Evolutionary conservation across 2,329 filamentous ascomycete species (phyloP), one percentile per base, ranked within the genome.

Genomic region (Pseudopyrenochaeta lycopersici): DNA sequence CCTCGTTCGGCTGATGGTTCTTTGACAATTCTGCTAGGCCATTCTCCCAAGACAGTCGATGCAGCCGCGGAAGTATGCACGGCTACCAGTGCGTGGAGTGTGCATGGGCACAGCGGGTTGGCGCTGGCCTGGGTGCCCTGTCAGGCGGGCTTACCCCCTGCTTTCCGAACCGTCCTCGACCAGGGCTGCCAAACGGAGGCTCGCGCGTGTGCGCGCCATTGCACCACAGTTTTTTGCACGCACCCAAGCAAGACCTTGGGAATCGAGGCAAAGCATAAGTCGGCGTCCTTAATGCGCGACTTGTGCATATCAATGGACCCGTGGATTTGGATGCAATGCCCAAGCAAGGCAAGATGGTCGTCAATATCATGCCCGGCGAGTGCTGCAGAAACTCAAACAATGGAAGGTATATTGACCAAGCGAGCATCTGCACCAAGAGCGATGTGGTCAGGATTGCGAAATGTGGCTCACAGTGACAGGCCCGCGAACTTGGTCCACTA

Each of bases 1-100:
- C 66, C 61, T 70, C 66, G 73, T 76, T 76, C 73, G 73, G 73
- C 73, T 76, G 72, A 76, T 76, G 50, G 72, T 76, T 76, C 73
- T 72, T 68, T 43, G 69, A 62, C 62, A 65, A 56, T 63, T 53
- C 54, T 62, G 67, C 64, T 59, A 63, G 62, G 63, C 62, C 60
- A 15, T 54, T 56, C 56, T 57, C 68, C 65, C 64, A 61, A 68
- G 67, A 67, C 60, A 62, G 64, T 68, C 67, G 62, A 66, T 64
- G 70, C 68, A 69, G 66, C 70, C 67, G 70, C 70, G 65, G 69
- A 63, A 64, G 64, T 63, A 71, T 71, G 71, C 70, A 71, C 67
- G 62, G 59, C 66, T 60, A 52, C 53, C 52, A 57, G 55, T 54
- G 55, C 60, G 56, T 65, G 62, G 64, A 60, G 61, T 49, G 56